phyloP scores from a whole-genome alignment of 805 yeast genomes.

The Kodamaea kakaduensis region DNA sequence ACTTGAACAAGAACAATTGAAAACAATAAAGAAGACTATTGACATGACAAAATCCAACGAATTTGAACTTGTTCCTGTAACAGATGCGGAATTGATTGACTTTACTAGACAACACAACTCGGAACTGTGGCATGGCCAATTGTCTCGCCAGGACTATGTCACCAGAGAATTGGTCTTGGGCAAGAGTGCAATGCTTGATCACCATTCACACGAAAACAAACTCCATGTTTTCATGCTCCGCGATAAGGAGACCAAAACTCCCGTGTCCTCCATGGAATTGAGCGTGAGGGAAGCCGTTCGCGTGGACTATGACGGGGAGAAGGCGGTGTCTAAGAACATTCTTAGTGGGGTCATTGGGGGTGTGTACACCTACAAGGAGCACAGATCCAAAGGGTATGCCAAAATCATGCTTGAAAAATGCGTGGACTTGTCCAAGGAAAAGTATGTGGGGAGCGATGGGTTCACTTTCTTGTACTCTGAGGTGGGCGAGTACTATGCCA shows the following conservation, averaged over 20 bases:
- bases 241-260: slow-evolving; percentile 13
- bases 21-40: background rate
- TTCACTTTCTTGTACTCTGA: slow-evolving; percentile 39
- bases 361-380: slow-evolving; percentile 35
- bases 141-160: slow-evolving; percentile 31
- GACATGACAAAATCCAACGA: slow-evolving; percentile 5
- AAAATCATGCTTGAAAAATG: slow-evolving; percentile 36
- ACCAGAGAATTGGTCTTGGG: slow-evolving; percentile 31
- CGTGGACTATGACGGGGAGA: slow-evolving; percentile 15
- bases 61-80: slow-evolving; percentile 16
- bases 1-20: background rate
- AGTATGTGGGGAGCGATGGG: slow-evolving; percentile 28
- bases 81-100: slow-evolving; percentile 23
- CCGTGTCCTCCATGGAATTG: slow-evolving; percentile 34
- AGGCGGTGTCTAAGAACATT: slow-evolving; percentile 17
- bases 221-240: slow-evolving; percentile 25
- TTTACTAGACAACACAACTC: slow-evolving; percentile 35
- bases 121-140: slow-evolving; percentile 34
- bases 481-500: slow-evolving; percentile 40
- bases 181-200: slow-evolving; percentile 18
- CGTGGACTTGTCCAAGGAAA: slow-evolving; percentile 22
- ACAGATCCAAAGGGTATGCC: slow-evolving; percentile 37
- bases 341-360: slow-evolving; percentile 40
- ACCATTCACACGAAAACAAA: slow-evolving; percentile 13
- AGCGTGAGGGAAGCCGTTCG: slow-evolving; percentile 29